Evolutionary conservation across 2,329 filamentous ascomycete species (phyloP).

Genomic region (Calonectria naviculata): DNA sequence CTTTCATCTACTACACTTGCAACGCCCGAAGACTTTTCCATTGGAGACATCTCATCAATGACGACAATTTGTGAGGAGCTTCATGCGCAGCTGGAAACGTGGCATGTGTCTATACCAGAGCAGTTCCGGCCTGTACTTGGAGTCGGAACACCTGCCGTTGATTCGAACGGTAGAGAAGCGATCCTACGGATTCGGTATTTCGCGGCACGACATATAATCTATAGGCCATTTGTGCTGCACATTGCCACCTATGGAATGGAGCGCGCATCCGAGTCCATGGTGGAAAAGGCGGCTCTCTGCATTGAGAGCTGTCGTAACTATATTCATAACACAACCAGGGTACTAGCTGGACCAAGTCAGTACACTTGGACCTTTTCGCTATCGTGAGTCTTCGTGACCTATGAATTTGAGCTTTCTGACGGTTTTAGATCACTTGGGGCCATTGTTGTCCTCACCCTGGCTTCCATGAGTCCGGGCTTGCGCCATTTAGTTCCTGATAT

Average conservation of each 20-base stretch:
- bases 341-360: constrained; percentile 42
- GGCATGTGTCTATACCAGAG: constrained; percentile 47
- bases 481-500: constrained; percentile 44
- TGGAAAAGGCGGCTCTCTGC: constrained; percentile 43
- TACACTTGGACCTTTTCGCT: constrained; percentile 49
- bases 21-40: constrained; percentile 40
- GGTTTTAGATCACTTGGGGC: constrained; percentile 43
- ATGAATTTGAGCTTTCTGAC: background rate
- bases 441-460: constrained; percentile 45
- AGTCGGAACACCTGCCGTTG: constrained; percentile 16
- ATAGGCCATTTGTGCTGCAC: constrained; percentile 46
- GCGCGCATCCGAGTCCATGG: constrained; percentile 31
- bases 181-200: constrained; percentile 47
- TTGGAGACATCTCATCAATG: constrained; percentile 42
- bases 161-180: constrained; percentile 36
- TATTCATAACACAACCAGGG: constrained; percentile 39
- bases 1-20: constrained; percentile 39
- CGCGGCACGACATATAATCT: constrained; percentile 47
- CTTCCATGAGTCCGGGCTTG: constrained; percentile 40
- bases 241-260: constrained; percentile 33
- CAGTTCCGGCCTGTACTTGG: constrained; percentile 39
- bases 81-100: constrained; percentile 43
- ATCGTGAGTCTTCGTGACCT: constrained; percentile 36
- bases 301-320: constrained; percentile 46
- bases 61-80: constrained; percentile 43